phyloP scores from a whole-genome alignment of 2,329 filamentous ascomycete species.

The Claviceps sp. region DNA sequence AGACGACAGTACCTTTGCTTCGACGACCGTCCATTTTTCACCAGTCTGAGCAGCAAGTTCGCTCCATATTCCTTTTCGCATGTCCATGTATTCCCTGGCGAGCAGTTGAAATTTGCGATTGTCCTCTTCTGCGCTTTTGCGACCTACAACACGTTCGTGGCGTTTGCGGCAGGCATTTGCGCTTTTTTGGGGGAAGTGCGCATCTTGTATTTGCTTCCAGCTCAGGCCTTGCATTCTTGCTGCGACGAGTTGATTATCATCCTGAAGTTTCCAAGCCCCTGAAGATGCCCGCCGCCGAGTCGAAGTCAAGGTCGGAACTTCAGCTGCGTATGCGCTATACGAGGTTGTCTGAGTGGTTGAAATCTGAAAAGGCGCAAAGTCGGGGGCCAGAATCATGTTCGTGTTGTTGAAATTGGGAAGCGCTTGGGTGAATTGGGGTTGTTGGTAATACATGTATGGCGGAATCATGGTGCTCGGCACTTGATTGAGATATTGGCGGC shows the following conservation, averaged over 20 bases:
- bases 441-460: constrained; percentile 27
- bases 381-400: constrained; percentile 18
- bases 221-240: constrained; percentile 66
- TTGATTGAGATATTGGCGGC: constrained; percentile 19
- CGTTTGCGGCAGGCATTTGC: constrained; percentile 81
- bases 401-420: constrained; percentile 25
- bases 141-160: constrained; percentile 75
- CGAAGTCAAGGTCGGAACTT: constrained; percentile 25
- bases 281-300: constrained; percentile 43
- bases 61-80: constrained; percentile 72
- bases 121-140: constrained; percentile 62
- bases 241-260: constrained; percentile 59
- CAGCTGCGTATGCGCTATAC: constrained; percentile 27
- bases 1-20: constrained; percentile 38
- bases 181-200: constrained; percentile 65
- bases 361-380: constrained; percentile 14
- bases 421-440: constrained; percentile 26
- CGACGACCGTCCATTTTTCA: constrained; percentile 68
- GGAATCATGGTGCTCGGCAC: constrained; percentile 28
- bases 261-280: constrained; percentile 57
- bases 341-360: constrained; percentile 11
- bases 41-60: constrained; percentile 58
- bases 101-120: constrained; percentile 59
- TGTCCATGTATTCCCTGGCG: constrained; percentile 64
- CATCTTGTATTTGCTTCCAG: constrained; percentile 68